Evolutionary conservation across 345 rosid species (phyloP).

Genomic region (Passiflora organensis): DNA sequence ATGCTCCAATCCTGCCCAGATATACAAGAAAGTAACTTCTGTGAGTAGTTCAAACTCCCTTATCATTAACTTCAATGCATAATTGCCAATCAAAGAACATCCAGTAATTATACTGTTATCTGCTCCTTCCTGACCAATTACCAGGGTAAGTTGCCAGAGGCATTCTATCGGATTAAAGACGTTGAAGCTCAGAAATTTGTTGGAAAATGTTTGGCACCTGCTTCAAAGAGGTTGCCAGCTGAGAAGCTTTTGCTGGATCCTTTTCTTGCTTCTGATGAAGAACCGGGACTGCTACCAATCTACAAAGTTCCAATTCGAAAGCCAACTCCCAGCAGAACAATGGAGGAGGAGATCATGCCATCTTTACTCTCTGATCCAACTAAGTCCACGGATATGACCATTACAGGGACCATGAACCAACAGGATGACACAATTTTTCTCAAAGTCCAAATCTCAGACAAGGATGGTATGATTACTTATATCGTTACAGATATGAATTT

Average conservation of each 20-base stretch:
- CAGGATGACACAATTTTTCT: constrained; percentile 78
- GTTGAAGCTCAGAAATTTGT: constrained; percentile 59
- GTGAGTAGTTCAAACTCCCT: constrained; percentile 11
- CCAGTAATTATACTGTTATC: neutral
- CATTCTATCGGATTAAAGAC: constrained; percentile 62
- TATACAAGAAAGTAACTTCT: constrained; percentile 33
- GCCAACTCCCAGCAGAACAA: constrained; percentile 24
- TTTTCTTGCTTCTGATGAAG: constrained; percentile 50
- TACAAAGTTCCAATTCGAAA: constrained; percentile 28
- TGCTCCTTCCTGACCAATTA: neutral
- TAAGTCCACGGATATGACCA: constrained; percentile 59
- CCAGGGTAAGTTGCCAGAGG: constrained; percentile 86
- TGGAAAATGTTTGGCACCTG: constrained; percentile 70
- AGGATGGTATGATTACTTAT: constrained; percentile 42
- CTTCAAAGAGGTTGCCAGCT: constrained; percentile 72
- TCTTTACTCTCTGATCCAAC: constrained; percentile 30
- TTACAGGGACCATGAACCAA: constrained; percentile 70
- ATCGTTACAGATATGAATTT: too few species aligned
- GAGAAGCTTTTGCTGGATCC: constrained; percentile 63
- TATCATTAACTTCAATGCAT: neutral
- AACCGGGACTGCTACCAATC: constrained; percentile 22
- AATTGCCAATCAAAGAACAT: neutral
- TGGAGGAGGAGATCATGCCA: constrained; percentile 23
- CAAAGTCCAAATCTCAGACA: constrained; percentile 74
- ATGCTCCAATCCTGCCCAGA: constrained; percentile 33